Conservation (phyloP, 352 stramenopile genomes). For the Salisapilia sapeloensis region DNA sequence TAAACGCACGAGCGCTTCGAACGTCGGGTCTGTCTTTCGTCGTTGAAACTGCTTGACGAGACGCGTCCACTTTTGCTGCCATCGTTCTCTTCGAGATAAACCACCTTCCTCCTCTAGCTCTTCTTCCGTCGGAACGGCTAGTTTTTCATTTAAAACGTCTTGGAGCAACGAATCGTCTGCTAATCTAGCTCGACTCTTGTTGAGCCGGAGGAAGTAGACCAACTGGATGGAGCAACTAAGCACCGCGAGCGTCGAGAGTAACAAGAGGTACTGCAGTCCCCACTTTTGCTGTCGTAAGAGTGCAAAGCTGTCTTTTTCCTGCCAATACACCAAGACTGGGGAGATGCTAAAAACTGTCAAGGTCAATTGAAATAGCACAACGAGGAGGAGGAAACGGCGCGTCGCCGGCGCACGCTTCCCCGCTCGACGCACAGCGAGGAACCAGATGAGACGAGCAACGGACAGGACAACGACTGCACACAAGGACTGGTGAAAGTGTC, state of each 20-base stretch:
- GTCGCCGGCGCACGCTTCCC: constrained; percentile 61
- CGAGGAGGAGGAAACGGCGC: constrained; percentile 62
- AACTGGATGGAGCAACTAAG: constrained; percentile 39
- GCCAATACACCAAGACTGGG: constrained; percentile 45
- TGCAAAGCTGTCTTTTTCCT: constrained; percentile 27
- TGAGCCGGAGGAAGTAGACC: constrained; percentile 62
- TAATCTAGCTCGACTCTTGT: constrained; percentile 41
- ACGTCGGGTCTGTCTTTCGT: constrained; percentile 47
- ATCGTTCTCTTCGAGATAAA: too few species aligned
- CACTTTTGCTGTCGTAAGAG: constrained; percentile 23
- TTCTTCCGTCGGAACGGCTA: too few species aligned
- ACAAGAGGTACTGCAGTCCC: constrained; percentile 32
- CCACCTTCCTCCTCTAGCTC: too few species aligned
- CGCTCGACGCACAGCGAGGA: constrained; percentile 43
- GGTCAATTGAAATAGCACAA: constrained; percentile 35
- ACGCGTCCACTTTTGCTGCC: constrained; percentile 60
- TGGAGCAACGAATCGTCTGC: constrained; percentile 43
- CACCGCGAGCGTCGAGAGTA: constrained; percentile 24
- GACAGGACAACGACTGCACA: constrained; percentile 30
- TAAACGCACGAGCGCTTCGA: constrained; percentile 68
- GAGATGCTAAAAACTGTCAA: constrained; percentile 26
- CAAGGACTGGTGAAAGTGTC: constrained; percentile 53
- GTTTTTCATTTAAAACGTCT: constrained; percentile 35
- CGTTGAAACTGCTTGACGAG: constrained; percentile 49
- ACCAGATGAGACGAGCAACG: constrained; percentile 28